Evolutionary conservation across 23 red algal genomes (phyloP).

Genomic region (Agarophyton chilense): DNA sequence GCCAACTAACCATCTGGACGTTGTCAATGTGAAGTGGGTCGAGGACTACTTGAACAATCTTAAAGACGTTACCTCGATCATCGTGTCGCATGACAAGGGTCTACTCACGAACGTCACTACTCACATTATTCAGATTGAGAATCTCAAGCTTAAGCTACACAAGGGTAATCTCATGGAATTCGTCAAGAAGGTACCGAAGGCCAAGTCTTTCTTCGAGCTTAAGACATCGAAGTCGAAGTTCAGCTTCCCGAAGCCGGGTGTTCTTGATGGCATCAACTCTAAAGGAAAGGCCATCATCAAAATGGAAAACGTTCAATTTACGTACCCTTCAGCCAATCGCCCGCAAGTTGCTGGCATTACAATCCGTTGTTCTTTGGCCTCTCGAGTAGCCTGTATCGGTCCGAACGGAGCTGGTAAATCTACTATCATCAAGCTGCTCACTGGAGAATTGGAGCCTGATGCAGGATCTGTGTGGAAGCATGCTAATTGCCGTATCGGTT

Average conservation of each 20-base stretch:
- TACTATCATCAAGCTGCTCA: constrained; percentile 95
- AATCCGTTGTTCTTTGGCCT: constrained; percentile 83
- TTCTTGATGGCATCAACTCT: constrained; percentile 81
- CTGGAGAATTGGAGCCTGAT: constrained; percentile 85
- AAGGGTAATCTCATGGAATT: constrained; percentile 95
- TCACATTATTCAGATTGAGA: constrained; percentile 95
- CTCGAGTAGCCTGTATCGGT: constrained; percentile 92
- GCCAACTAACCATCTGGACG: constrained; percentile 97
- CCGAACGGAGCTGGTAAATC: constrained; percentile 98
- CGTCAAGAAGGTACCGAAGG: constrained; percentile 85
- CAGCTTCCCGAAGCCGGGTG: constrained; percentile 79
- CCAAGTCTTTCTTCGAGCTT: constrained; percentile 90
- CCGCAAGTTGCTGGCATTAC: constrained; percentile 83
- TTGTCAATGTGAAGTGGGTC: constrained; percentile 94
- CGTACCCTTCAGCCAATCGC: constrained; percentile 71
- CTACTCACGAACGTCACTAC: constrained; percentile 83
- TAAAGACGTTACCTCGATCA: constrained; percentile 83
- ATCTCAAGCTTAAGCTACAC: constrained; percentile 77
- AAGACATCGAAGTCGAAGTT: constrained; percentile 80
- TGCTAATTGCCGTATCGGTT: constrained; percentile 90
- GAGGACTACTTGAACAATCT: constrained; percentile 85
- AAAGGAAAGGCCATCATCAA: constrained; percentile 95
- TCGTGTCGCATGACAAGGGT: constrained; percentile 94
- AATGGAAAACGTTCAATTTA: constrained; percentile 92
- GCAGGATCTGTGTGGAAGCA: constrained; percentile 92